Percentiles rank a stretch among this genome's conserved stretches.
These are phyloP conservation scores for Porcisia hertigi DNA, from an alignment of 208 protist genomes.

Conservation along the genomic window DNA sequence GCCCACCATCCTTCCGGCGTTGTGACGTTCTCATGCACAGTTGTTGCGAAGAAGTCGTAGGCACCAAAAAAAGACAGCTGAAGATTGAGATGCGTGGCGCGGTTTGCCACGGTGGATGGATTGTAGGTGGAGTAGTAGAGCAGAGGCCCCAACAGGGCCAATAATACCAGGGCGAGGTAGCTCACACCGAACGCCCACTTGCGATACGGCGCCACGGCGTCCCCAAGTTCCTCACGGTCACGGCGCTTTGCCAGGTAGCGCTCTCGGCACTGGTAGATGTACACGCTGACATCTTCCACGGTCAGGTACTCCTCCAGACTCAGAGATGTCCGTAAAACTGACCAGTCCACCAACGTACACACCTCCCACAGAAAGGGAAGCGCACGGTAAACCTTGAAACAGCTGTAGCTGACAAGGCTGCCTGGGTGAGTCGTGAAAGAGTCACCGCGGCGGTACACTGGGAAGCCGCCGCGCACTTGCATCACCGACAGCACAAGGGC, in stretches of 20 bases:
- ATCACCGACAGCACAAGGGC: constrained; percentile 43
- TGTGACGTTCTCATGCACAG: constrained; percentile 26
- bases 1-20: constrained; percentile 33
- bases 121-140: constrained; percentile 90
- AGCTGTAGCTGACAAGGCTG: constrained; percentile 30
- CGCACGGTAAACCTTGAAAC: constrained; percentile 53
- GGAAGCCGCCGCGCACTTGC: constrained; percentile 73
- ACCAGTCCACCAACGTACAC: constrained; percentile 80
- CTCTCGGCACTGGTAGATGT: constrained; percentile 49
- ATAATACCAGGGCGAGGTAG: constrained; percentile 52
- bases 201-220: constrained; percentile 26
- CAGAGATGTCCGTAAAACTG: constrained; percentile 64
- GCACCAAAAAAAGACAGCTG: constrained; percentile 59
- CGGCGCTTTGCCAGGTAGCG: constrained; percentile 18
- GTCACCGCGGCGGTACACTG: constrained; percentile 56
- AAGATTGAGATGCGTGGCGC: constrained; percentile 39
- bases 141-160: constrained; percentile 76
- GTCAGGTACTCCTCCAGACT: constrained; percentile 77
- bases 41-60: constrained; percentile 53
- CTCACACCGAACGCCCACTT: constrained; percentile 53
- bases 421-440: constrained; percentile 55
- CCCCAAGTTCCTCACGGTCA: constrained; percentile 30
- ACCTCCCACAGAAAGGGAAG: constrained; percentile 86
- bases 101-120: constrained; percentile 59
- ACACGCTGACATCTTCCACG: constrained; percentile 72